A percentile compares a stretch with the other conserved stretches of the same genome.
phyloP scores from a whole-genome alignment of 2,329 filamentous ascomycete genomes.

The Ascochyta pisi region DNA sequence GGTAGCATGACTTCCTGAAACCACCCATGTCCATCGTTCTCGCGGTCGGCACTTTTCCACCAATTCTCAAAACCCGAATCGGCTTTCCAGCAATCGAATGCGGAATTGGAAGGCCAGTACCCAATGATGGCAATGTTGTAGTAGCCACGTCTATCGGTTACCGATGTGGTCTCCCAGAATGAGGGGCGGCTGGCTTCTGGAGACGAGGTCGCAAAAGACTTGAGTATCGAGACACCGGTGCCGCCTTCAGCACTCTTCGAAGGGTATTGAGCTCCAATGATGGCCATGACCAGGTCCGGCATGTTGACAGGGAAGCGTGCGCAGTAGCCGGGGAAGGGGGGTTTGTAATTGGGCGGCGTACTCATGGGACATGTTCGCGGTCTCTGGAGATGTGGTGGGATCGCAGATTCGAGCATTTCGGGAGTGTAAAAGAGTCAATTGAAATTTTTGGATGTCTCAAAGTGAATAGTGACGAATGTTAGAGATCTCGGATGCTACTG shows the following conservation, averaged over 20 bases:
- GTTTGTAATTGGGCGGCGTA: slow-evolving; percentile 32
- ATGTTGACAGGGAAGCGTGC: slow-evolving; percentile 43
- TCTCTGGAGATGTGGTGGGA: slow-evolving; percentile 29
- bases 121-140: slow-evolving; percentile 49
- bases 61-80: slow-evolving; percentile 49
- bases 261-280: slow-evolving; percentile 43
- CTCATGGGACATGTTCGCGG: slow-evolving; percentile 26
- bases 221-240: slow-evolving; percentile 22
- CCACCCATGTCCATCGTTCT: slow-evolving; percentile 46
- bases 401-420: slow-evolving; percentile 35
- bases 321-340: slow-evolving; percentile 44
- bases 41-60: slow-evolving; percentile 46
- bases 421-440: neutral
- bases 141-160: slow-evolving; percentile 34
- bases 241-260: neutral
- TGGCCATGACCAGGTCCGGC: slow-evolving; percentile 44
- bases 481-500: neutral
- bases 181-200: slow-evolving; percentile 22
- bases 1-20: slow-evolving; percentile 55
- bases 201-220: slow-evolving; percentile 18
- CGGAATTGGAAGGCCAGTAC: slow-evolving; percentile 47
- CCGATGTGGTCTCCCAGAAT: slow-evolving; percentile 46
- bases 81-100: slow-evolving; percentile 43
- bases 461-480: neutral
- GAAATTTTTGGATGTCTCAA: too few relatives aligned